Evolutionary conservation across 345 rosid species (phyloP), one percentile per base, ranked within the genome.

Genomic region (Balakata baccata): DNA sequence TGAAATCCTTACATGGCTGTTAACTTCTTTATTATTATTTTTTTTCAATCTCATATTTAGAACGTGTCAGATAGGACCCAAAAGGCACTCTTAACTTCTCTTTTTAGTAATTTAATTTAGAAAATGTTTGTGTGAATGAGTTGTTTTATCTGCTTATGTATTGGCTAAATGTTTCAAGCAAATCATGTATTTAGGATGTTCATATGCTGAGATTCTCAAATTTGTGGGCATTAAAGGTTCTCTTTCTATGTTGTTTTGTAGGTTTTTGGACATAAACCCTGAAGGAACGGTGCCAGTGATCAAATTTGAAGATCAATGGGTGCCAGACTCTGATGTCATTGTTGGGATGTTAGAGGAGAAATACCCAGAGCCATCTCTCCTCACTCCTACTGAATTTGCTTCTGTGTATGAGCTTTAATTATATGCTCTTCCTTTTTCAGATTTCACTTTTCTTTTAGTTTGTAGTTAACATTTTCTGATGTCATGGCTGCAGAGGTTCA

Each of bases 291-390:
- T 85, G 71, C 99, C 98, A 9, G 86, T 90, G 71, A 78, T 75
- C 66, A 91, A 93, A 85, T 67, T 89, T 57, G 92, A 93, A 76
- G 89, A 84, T 73, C 88, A 90, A 74, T 96, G 97, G 97, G 89
- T 91, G 61, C 3, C 91, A 72, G 98, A 93, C 69, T 93, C 99
- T 51, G 97, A 93, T 79, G 86, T 91, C 64, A 88, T 93, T 74
- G 95, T 86, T 77, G 87, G 84, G 37, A 79, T 93, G 45, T 74
- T 96, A 49, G 97, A 96, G 70, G 92, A 93, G 84, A 96, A 90
- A 75, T 86, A 80, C 64, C 98, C 97, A 13, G 90, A 87, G 52
- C 93, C 89, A 46, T 71, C 96, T 65, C 92, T 91, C 16, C 80
- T 75, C 58, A 77, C 92, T 37, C 93, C 97, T 70, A 74, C 91